phyloP scores from a whole-genome alignment of 2,329 filamentous ascomycete genomes.

The Sporothrix globosa region DNA sequence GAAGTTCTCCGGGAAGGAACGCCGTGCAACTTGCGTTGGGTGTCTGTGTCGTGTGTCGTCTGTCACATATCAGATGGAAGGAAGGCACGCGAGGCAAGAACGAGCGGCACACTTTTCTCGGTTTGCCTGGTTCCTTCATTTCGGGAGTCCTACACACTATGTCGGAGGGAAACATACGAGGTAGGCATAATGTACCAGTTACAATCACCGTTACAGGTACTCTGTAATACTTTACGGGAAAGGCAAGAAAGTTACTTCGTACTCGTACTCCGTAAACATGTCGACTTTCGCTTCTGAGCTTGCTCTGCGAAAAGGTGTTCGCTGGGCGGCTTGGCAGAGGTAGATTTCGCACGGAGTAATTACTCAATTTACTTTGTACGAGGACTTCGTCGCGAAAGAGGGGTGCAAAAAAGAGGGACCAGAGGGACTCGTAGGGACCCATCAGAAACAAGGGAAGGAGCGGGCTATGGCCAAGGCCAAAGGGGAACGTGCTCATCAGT shows the following conservation, averaged over 20 bases:
- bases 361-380: slow-evolving; percentile 2
- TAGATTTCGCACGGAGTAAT: neutral
- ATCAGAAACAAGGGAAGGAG: slow-evolving; percentile 13
- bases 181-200: neutral
- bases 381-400: neutral
- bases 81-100: slow-evolving; percentile 4
- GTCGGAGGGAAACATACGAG: neutral
- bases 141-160: neutral
- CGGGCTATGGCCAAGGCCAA: neutral
- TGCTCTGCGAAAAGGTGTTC: neutral
- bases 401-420: slow-evolving; percentile 12
- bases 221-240: too few relatives aligned
- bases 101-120: neutral
- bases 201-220: neutral
- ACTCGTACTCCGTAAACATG: too few relatives aligned
- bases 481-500: slow-evolving; percentile 4
- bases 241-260: too few relatives aligned
- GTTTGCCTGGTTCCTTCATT: slow-evolving; percentile 20
- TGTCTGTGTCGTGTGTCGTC: neutral
- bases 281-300: too few relatives aligned
- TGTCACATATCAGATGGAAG: slow-evolving; percentile 26
- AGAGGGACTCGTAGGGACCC: neutral
- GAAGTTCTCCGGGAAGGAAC: slow-evolving; percentile 3
- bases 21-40: neutral
- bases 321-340: slow-evolving; percentile 6